Base-by-base conservation (phyloP, 768 basidiomycete genomes). In the Lactarius sanguifluus region DNA sequence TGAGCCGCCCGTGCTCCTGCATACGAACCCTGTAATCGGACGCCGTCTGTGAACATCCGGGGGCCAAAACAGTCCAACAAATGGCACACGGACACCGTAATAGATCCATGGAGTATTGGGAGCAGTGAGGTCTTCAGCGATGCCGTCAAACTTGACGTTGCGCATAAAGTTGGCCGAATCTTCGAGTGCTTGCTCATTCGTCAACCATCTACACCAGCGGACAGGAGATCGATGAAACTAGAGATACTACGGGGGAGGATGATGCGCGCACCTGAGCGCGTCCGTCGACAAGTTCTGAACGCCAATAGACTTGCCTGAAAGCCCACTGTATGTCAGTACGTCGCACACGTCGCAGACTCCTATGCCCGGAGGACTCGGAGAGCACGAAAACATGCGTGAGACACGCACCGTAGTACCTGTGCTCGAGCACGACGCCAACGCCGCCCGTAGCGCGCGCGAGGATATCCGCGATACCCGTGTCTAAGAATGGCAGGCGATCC, bases 1-100 rank as follows among this genome's bases (percentile, higher is more conserved):
- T 96, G 92, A 0, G 96, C 96, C 1, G 95, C 88, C 20, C 95
- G 88, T 18, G 96, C 94, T 67, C 96, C 96, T 18, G 94, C 95
- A 71, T 96, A 96, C 0, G 92, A 94, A 20, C 91, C 91, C 89
- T 90, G 70, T 18, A 25, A 55, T 13, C 25, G 13, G 45, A 47
- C 25, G 30, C 13, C 18, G 41, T 9, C 18, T 10, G 32, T 54
- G 23, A 45, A 20, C 18, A 25, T 28, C n/a, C 38, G 32, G 25
- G 18, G 59, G 20, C 10, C 23, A 23, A 38, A 28, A 30, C 23
- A 20, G 23, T 40, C 28, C 40, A 36, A 18, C 34, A 32, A 54
- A 16, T 10, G 57, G 38, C 10, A 59, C 67, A 71, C 85, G 50
- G 75, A 93, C 95, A 16, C 96, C 96, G 72, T 96, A 96, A 75